Conservation (phyloP, 1,139 yeast genomes). For the Pichia sp. region DNA sequence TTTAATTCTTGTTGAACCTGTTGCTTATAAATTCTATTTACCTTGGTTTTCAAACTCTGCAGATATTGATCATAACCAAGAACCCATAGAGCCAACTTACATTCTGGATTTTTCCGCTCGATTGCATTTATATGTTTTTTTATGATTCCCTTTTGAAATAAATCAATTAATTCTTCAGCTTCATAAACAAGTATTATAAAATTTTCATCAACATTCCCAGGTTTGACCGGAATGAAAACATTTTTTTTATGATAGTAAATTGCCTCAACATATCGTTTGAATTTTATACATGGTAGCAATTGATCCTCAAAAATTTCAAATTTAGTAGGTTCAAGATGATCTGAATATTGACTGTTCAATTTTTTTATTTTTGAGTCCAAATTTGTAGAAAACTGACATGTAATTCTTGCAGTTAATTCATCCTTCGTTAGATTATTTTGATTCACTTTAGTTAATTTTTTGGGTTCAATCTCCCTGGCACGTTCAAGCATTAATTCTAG, state of each 20-base stretch:
- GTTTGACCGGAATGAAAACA: slow-evolving; percentile 46
- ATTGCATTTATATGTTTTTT: slow-evolving; percentile 21
- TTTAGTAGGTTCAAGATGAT: slow-evolving; percentile 28
- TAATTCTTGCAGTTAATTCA: slow-evolving; percentile 47
- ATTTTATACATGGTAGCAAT: slow-evolving; percentile 30
- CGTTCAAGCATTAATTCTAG: slow-evolving; percentile 21
- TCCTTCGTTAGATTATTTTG: slow-evolving; percentile 43
- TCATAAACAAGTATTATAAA: slow-evolving; percentile 40
- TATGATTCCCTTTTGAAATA: slow-evolving; percentile 31
- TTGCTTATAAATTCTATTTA: slow-evolving; percentile 39
- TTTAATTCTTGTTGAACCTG: slow-evolving; percentile 16
- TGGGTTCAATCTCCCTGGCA: slow-evolving; percentile 21
- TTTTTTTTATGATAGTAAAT: slow-evolving; percentile 42
- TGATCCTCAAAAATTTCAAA: slow-evolving; percentile 23
- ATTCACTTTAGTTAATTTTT: slow-evolving; percentile 45
- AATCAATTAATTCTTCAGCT: slow-evolving; percentile 40
- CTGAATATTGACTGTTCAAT: slow-evolving; percentile 22
- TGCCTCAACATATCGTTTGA: slow-evolving; percentile 32
- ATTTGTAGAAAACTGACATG: slow-evolving; percentile 28
- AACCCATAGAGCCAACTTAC: slow-evolving; percentile 39
- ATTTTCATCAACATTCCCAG: slow-evolving; percentile 38
- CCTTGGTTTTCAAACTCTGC: slow-evolving; percentile 38
- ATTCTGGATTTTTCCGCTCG: slow-evolving; percentile 23
- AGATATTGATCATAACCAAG: slow-evolving; percentile 45
- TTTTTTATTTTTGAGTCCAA: slow-evolving; percentile 20